A percentile compares a stretch with the other conserved stretches of the same genome.
Conservation (phyloP, 805 yeast species). For the Maudiozyma turicensis region DNA sequence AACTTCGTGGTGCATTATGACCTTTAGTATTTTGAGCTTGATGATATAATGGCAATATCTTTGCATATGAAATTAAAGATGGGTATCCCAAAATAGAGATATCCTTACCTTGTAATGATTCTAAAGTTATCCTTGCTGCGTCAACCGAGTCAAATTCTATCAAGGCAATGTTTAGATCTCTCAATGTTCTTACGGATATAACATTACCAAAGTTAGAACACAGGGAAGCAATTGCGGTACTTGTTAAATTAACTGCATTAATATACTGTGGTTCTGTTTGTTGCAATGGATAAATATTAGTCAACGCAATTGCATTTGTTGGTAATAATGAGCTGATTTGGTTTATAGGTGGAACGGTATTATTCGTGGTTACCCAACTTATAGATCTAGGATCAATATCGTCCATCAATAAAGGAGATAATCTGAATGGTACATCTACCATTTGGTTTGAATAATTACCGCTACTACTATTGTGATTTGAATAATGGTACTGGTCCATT, state of each 20-base stretch:
- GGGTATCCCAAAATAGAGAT: constrained; percentile 61
- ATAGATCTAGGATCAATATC: constrained; percentile 50
- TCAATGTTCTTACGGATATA: constrained; percentile 51
- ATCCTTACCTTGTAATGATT: constrained; percentile 74
- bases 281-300: constrained; percentile 44
- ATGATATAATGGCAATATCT: constrained; percentile 36
- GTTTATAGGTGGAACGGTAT: constrained; percentile 63
- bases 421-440: background rate
- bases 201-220: constrained; percentile 54
- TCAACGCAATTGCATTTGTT: constrained; percentile 64
- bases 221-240: constrained; percentile 45
- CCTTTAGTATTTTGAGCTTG: constrained; percentile 9
- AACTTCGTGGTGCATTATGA: constrained; percentile 15
- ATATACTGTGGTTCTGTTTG: constrained; percentile 42
- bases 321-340: constrained; percentile 64
- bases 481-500: background rate
- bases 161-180: constrained; percentile 41
- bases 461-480: background rate
- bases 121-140: constrained; percentile 69
- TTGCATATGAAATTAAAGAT: constrained; percentile 77
- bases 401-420: constrained; percentile 35
- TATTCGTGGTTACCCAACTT: constrained; percentile 57
- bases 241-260: constrained; percentile 35
- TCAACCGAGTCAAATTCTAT: constrained; percentile 68
- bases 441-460: background rate